Evolutionary conservation across 208 protist species (phyloP).

Genomic region (Wallacemonas sp.): DNA sequence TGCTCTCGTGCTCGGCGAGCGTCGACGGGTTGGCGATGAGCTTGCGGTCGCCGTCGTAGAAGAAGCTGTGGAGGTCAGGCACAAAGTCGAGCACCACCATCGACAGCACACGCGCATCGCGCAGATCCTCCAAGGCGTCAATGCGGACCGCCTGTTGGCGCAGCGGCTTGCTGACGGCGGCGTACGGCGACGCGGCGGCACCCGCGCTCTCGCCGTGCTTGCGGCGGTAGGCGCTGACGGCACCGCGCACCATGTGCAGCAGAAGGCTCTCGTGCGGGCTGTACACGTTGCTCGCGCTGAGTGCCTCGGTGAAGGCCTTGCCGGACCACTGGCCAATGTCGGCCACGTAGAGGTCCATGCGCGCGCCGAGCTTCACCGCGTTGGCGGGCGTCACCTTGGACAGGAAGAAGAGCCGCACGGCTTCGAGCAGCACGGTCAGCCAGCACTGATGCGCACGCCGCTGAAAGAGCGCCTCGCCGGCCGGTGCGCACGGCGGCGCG

Average conservation of each 20-base stretch:
- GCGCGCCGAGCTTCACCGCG: conserved; percentile 16
- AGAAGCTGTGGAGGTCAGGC: conserved; percentile 48
- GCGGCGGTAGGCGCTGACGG: conserved; percentile 1
- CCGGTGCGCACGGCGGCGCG: conserved; percentile 8
- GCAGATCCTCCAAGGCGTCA: conserved; percentile 75
- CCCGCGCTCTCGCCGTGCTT: conserved; percentile 4
- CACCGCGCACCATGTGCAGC: conserved; percentile 36
- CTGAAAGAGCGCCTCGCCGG: conserved; percentile 30
- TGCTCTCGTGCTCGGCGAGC: conserved; percentile 46
- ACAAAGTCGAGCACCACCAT: conserved; percentile 70
- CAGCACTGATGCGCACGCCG: conserved; percentile 59
- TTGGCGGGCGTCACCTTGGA: conserved; percentile 42
- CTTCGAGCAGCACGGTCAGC: conserved; percentile 78
- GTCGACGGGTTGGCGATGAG: conserved; percentile 34
- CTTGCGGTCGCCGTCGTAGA: conserved; percentile 20
- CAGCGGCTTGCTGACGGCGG: background rate
- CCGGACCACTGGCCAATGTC: conserved; percentile 35
- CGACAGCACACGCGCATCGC: conserved; percentile 70
- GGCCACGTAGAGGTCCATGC: conserved; percentile 5
- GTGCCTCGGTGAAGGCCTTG: conserved; percentile 23
- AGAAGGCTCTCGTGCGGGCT: conserved; percentile 82
- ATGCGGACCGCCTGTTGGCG: conserved; percentile 7
- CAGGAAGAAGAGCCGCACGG: conserved; percentile 79
- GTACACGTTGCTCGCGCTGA: conserved; percentile 85
- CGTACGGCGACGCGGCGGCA: background rate